Base-by-base conservation (phyloP, 495 filamentous ascomycete genomes). In the Immersiella caudata region DNA sequence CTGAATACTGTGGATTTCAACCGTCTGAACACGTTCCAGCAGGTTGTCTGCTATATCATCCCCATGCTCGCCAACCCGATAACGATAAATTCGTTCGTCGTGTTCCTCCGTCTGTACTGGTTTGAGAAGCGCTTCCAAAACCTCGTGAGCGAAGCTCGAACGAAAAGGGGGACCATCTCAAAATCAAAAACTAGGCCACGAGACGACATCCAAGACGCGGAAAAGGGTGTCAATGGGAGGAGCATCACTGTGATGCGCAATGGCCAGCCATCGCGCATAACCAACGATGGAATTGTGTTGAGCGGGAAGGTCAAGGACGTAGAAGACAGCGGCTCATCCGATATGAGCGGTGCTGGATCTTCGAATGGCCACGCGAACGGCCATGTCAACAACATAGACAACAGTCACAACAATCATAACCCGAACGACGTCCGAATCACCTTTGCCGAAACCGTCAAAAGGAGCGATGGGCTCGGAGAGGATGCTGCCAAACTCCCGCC, bases 51-150 rank as follows among this genome's bases (percentile, higher is more conserved):
- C n/a, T 93, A 90, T 64, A 71, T 91, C 35, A 78, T 91, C 22
- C 79, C 90, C 1, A 87, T 92, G 83, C 68, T 94, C 24, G 86
- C 90, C 35, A 99, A 93, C 54, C 95, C 95, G 2, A 97, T 99
- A 67, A 90, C 91, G 64, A 94, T 99, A 77, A 88, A 97, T 75
- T 84, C 89, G 7, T 89, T 86, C 33, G 90, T 98, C 29, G 94
- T 98, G 0, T 96, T 96, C 71, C 81, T 98, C 22, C 91, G 95
- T 2, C 80, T 98, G 5, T 97, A 97, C 79, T 98, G 94, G 94
- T 99, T 99, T 72, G 94, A 98, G 79, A 97, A 94, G 74, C 87
- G 93, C 2, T 97, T 99, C 71, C 73, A 76, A 66, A 73, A 78
- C 36, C 83, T 97, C 57, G 93, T 89, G 29, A 84, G 52, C 50